phyloP scores from a whole-genome alignment of 768 basidiomycete species.

The Mycena epipterygia region DNA sequence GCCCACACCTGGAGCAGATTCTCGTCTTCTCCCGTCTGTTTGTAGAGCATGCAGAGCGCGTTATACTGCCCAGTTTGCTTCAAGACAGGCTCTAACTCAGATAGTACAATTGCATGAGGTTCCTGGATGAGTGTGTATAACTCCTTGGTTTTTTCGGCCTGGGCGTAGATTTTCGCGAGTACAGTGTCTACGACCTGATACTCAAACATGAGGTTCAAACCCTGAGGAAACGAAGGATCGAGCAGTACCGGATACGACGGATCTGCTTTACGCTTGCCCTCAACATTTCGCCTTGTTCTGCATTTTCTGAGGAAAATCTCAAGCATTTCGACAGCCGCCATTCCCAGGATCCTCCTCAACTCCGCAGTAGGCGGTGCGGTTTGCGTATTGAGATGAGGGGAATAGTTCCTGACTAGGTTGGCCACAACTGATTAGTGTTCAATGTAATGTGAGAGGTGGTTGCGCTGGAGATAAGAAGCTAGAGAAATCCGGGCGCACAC shows the following conservation, averaged over 20 bases:
- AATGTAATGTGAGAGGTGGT: constrained; percentile 52
- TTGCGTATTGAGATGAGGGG: constrained; percentile 83
- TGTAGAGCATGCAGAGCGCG: constrained; percentile 73
- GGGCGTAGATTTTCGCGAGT: constrained; percentile 80
- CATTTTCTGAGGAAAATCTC: constrained; percentile 75
- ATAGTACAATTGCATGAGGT: constrained; percentile 66
- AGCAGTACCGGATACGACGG: constrained; percentile 28
- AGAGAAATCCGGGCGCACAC: constrained; percentile 52
- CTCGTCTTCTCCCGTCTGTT: constrained; percentile 65
- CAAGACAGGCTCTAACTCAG: constrained; percentile 75
- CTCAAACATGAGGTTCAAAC: background rate
- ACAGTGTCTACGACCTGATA: constrained; percentile 84
- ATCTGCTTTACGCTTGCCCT: constrained; percentile 39
- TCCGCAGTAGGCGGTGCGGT: constrained; percentile 79
- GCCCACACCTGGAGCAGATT: constrained; percentile 78
- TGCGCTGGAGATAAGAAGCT: constrained; percentile 37
- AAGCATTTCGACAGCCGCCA: constrained; percentile 84
- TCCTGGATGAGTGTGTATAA: constrained; percentile 70
- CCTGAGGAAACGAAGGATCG: background rate
- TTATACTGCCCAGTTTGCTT: constrained; percentile 66
- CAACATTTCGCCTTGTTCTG: constrained; percentile 57
- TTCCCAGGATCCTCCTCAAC: constrained; percentile 71
- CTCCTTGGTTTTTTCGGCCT: constrained; percentile 71
- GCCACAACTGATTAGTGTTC: constrained; percentile 85
- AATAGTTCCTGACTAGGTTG: constrained; percentile 94